Evolutionary conservation across 148 eudicot genomes (phyloP), one percentile per base, ranked within the genome.

Genomic region (Camellia granthamiana): DNA sequence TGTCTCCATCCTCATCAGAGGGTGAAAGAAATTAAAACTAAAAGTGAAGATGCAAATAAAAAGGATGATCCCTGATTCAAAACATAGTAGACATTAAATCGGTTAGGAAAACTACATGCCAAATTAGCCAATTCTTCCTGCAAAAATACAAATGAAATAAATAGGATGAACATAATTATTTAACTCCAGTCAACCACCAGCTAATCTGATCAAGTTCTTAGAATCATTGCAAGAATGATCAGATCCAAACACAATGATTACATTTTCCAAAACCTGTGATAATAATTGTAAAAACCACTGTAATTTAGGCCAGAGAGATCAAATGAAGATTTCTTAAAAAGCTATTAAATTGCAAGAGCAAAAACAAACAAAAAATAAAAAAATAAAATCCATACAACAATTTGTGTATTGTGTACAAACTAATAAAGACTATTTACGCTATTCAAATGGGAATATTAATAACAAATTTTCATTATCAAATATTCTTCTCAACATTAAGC

Each of bases 91-190:
- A 90, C 60, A 38, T 78, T 81, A 80, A 90, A 90, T 62, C 77
- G 90, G 73, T 87, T 87, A 75, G 90, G 78, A 78, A 80, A 90
- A 56, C 83, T 83, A 51, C 69, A 82, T 58, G 90, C 89, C 74
- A 90, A 81, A 19, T 78, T 78, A 59, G 88, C 93, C 74, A 90
- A 75, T 79, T 88, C 90, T 77, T 90, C 90, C 93, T 88, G 91
- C 81, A 84, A 83, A 76, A 43, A 38, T 4, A 69, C 14, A 58
- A 61, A 49, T 2, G 74, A 63, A 46, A 72, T 78, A 66, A 72
- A 38, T 18, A 8, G 23, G 5, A 73, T 38, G 15, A 47, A 2
- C 19, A 46, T 1, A 54, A 44, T 30, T 52, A 51, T 3, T 15
- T 23, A 56, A 69, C 79, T 56, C 65, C 23, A 73, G 7, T 9